Evolutionary conservation across 768 basidiomycete species (phyloP).

Genomic region (Fistulinella prunicolor): DNA sequence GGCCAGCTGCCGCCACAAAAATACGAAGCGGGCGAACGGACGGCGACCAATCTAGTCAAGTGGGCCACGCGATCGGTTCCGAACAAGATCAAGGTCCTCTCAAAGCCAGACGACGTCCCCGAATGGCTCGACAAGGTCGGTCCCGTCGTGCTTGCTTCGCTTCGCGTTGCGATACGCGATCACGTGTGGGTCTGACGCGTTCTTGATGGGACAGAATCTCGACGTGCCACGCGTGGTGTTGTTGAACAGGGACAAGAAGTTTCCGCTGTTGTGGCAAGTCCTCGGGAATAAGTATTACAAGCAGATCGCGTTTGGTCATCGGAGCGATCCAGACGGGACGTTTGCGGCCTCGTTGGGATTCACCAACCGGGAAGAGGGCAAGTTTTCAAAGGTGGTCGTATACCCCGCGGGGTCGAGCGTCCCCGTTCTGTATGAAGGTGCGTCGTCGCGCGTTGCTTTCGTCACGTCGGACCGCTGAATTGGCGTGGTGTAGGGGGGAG

Average conservation of each 20-base stretch:
- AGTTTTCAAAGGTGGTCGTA: conserved; percentile 64
- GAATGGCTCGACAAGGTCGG: conserved; percentile 70
- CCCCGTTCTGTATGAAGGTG: conserved; percentile 69
- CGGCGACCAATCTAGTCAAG: conserved; percentile 67
- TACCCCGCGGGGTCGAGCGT: conserved; percentile 61
- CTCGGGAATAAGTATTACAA: conserved; percentile 70
- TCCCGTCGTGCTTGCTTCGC: background rate
- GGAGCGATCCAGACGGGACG: conserved; percentile 64
- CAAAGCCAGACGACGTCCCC: conserved; percentile 52
- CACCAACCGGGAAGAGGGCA: conserved; percentile 47
- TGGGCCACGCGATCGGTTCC: conserved; percentile 77
- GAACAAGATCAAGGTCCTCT: conserved; percentile 61
- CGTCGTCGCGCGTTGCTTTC: background rate
- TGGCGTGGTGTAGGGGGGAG: conserved; percentile 45
- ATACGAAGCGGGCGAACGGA: conserved; percentile 69
- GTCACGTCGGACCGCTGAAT: background rate
- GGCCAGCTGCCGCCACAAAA: conserved; percentile 54
- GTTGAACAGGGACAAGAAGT: conserved; percentile 70
- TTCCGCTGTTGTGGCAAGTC: conserved; percentile 78
- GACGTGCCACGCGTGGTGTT: conserved; percentile 59
- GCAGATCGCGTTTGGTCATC: conserved; percentile 57
- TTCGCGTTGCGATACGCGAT: background rate
- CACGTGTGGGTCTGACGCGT: background rate
- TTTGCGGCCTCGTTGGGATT: conserved; percentile 58
- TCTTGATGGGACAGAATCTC: conserved; percentile 31